Percentiles rank a stretch among this genome's conserved stretches.
Evolutionary conservation across 2,329 filamentous ascomycete species (phyloP).

Genomic region (Fusarium sp.): DNA sequence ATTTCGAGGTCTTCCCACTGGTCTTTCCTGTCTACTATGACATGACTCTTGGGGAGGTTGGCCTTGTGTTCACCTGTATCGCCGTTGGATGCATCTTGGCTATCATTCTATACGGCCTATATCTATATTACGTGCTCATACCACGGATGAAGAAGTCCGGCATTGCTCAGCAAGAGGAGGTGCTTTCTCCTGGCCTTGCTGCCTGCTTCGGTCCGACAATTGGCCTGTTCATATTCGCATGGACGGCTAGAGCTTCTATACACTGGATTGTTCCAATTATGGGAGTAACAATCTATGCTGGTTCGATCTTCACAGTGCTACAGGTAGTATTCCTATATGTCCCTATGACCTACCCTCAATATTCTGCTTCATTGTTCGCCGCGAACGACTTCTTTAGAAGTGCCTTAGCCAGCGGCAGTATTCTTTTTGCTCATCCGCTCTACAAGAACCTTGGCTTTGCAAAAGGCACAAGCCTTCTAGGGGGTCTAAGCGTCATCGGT

Average conservation of each 20-base stretch:
- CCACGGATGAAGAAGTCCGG: not conserved
- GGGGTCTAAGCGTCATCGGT: constrained; percentile 60
- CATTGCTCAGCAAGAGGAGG: constrained; percentile 58
- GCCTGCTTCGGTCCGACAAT: constrained; percentile 61
- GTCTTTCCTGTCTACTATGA: constrained; percentile 67
- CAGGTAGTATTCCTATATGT: not conserved
- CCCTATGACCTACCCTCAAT: not conserved
- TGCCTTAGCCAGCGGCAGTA: not conserved
- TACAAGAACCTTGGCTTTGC: not conserved
- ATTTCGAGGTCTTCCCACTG: constrained; percentile 70
- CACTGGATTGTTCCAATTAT: constrained; percentile 64
- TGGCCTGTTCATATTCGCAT: constrained; percentile 67
- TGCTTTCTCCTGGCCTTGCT: constrained; percentile 60
- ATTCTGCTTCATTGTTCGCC: not conserved
- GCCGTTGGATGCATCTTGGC: constrained; percentile 62
- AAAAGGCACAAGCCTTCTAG: constrained; percentile 48
- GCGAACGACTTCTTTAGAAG: not conserved
- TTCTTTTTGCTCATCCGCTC: not conserved
- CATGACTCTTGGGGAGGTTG: constrained; percentile 65
- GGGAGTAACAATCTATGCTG: constrained; percentile 62
- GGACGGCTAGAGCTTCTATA: constrained; percentile 58
- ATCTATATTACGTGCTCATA: constrained; percentile 60
- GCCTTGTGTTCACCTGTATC: constrained; percentile 67
- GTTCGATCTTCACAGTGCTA: not conserved
- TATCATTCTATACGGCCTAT: constrained; percentile 46